phyloP scores from a whole-genome alignment of 1,139 yeast species.

The Blastobotrys capitulatus region DNA sequence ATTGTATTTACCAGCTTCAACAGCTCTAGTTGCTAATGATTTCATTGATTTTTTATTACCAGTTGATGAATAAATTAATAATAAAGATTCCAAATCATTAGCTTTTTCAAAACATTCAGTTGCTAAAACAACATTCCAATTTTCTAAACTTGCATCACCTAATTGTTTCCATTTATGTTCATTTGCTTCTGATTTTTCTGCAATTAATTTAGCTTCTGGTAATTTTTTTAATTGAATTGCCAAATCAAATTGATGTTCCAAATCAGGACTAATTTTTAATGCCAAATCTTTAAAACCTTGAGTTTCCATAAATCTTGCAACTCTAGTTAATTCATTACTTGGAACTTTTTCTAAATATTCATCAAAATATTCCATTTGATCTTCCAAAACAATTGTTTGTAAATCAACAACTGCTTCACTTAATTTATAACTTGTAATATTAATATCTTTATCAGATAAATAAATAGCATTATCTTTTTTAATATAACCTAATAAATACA shows the following conservation, averaged over 20 bases:
- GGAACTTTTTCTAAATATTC: conserved; percentile 60
- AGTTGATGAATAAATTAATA: conserved; percentile 77
- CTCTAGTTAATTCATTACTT: conserved; percentile 65
- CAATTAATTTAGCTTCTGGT: conserved; percentile 66
- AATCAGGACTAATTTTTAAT: conserved; percentile 70
- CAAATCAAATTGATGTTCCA: conserved; percentile 81
- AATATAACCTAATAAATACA: conserved; percentile 82
- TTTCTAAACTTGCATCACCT: conserved; percentile 77
- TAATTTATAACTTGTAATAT: conserved; percentile 74
- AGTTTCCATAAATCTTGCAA: conserved; percentile 89
- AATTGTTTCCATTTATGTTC: conserved; percentile 83
- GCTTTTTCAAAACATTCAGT: conserved; percentile 76
- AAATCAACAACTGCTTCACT: conserved; percentile 85
- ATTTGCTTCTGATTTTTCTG: conserved; percentile 44
- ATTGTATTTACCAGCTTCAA: conserved; percentile 70
- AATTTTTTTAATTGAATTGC: conserved; percentile 67
- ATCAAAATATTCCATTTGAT: conserved; percentile 75
- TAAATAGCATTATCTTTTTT: conserved; percentile 87
- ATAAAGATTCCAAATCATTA: conserved; percentile 73
- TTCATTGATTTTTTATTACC: conserved; percentile 59
- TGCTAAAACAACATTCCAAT: conserved; percentile 80
- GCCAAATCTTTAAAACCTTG: conserved; percentile 87
- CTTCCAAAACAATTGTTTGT: conserved; percentile 92
- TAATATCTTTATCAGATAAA: conserved; percentile 84
- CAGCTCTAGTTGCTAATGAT: conserved; percentile 56